Evolutionary conservation across 2,329 filamentous ascomycete species (phyloP), one percentile per base, ranked within the genome.

Genomic region (Fonsecaea nubica): DNA sequence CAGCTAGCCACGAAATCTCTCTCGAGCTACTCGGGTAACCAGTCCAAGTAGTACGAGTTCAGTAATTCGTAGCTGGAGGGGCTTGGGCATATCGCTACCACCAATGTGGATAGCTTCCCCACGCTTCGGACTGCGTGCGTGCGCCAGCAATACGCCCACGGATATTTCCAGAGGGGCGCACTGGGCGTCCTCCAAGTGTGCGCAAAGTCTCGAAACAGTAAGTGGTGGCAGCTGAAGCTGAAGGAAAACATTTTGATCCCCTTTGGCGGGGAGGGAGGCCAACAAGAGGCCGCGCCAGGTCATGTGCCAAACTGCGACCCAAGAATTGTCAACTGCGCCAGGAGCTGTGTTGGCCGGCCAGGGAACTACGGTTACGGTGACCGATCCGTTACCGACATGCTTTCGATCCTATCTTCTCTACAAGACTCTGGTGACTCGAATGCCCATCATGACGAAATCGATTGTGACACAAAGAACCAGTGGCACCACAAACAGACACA

Each of bases 1-100:
- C 58, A 30, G 45, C 40, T 32, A 57, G 38, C 38, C 54, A 53
- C 55, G 13, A 42, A 63, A 30, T 32, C 32, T 33, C 45, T 33
- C 42, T 36, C 13, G 18, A 13, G 45, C 59, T 55, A 54, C 10
- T 4, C 13, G 12, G 38, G 12, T 36, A 40, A 18, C 40, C 15
- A 45, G 40, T 18, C 40, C 40, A 45, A 45, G 40, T 45, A 18
- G n/a, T n/a, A 25, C 25, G 25, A 25, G 25, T 25, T 25, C 25
- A 25, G 25, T 25, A 25, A 25, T 25, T 25, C 25, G 25, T 25
- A 25, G 25, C 25, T 25, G 25, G 25, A 25, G 18, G 40, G 40
- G n/a, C 40, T 45, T 18, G 15, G 9, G n/a, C 40, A 21, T 8
- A 3, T 45, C 7, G n/a, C 40, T 25, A 50, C 18, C 45, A 50